These are phyloP conservation scores for Boletus sensibilis DNA, from an alignment of 768 basidiomycete species.

Conservation along the genomic window DNA sequence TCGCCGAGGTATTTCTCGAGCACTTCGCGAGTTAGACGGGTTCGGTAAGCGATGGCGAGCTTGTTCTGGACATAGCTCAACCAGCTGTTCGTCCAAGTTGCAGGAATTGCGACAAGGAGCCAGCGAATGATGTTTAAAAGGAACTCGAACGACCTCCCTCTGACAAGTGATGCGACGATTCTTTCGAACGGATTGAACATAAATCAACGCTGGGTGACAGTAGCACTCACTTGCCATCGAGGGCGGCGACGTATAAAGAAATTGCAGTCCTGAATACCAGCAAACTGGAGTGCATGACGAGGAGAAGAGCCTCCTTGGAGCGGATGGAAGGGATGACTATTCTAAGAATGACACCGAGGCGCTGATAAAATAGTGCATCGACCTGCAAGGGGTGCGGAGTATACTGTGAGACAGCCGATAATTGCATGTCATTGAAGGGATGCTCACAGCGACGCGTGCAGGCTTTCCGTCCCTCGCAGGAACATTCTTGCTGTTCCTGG, in stretches of 20 bases:
- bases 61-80: constrained; percentile 92
- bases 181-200: constrained; percentile 38
- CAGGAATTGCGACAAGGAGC: constrained; percentile 89
- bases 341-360: constrained; percentile 70
- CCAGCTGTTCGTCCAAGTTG: constrained; percentile 92
- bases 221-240: constrained; percentile 79
- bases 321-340: constrained; percentile 87
- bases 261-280: constrained; percentile 89
- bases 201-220: background rate
- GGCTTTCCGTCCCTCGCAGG: constrained; percentile 40
- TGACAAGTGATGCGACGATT: constrained; percentile 93
- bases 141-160: constrained; percentile 77
- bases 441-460: constrained; percentile 66
- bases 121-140: constrained; percentile 83
- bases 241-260: constrained; percentile 88
- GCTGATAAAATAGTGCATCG: constrained; percentile 88
- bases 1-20: constrained; percentile 83
- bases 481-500: constrained; percentile 17
- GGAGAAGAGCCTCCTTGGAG: constrained; percentile 84
- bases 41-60: constrained; percentile 84
- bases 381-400: constrained; percentile 45
- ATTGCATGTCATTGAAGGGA: background rate
- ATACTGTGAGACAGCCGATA: background rate
- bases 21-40: constrained; percentile 80
- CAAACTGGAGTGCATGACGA: constrained; percentile 85